Conservation (phyloP, 257 asterid genomes). For the Solanum pimpinellifolium region DNA sequence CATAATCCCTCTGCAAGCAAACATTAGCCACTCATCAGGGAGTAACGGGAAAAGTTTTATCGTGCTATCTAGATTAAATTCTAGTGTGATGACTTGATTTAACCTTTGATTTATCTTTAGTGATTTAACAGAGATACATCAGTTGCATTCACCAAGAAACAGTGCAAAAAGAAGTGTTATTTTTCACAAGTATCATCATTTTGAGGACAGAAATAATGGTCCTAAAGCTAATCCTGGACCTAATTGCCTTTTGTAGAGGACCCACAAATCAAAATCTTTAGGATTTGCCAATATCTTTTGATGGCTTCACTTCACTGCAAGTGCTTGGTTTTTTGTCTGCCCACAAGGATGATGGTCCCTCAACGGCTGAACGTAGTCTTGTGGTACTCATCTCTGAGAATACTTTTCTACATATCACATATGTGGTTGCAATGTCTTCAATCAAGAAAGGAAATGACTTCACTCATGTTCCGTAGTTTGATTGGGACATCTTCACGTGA, state of each 20-base stretch:
- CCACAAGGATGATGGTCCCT: not conserved
- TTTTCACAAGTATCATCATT: not conserved
- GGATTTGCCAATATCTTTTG: not conserved
- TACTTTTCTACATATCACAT: not conserved
- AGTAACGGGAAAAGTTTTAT: not conserved
- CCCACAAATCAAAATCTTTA: conserved; percentile 4
- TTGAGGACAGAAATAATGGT: not conserved
- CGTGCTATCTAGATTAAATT: not conserved
- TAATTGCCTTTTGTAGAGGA: not conserved
- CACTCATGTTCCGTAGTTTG: not conserved
- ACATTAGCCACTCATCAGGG: not conserved
- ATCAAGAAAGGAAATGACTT: not conserved
- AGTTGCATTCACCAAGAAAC: not conserved
- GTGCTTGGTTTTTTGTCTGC: not conserved
- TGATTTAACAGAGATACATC: not conserved
- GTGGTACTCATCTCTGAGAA: not conserved
- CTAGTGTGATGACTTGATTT: not conserved
- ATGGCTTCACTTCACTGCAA: not conserved
- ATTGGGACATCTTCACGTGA: not conserved
- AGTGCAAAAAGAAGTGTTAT: not conserved
- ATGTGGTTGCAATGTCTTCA: not conserved
- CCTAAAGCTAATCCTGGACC: not conserved
- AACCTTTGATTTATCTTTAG: not conserved
- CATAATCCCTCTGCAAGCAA: not conserved
- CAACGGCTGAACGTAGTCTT: not conserved